Evolutionary conservation across 2,329 filamentous ascomycete species (phyloP).

Genomic region (Talaromyces marneffei): DNA sequence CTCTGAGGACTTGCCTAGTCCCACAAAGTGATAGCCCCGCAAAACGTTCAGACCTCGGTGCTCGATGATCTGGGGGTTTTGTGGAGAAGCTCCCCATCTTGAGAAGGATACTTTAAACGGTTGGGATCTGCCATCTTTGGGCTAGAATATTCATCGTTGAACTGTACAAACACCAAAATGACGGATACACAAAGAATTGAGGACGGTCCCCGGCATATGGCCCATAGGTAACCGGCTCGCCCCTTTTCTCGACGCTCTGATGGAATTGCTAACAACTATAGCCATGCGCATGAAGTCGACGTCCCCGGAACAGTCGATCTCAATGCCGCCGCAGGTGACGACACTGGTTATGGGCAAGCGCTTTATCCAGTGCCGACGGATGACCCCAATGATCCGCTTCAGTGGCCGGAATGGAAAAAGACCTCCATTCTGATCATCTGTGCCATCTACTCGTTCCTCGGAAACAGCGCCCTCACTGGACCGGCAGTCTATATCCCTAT

Average conservation of each 20-base stretch:
- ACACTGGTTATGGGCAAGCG: conserved; percentile 55
- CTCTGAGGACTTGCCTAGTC: not conserved
- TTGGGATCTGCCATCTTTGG: not conserved
- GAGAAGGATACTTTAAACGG: not conserved
- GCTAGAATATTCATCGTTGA: not conserved
- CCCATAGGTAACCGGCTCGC: not conserved
- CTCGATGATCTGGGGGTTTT: not conserved
- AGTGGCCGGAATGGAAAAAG: conserved; percentile 55
- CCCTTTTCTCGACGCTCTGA: not conserved
- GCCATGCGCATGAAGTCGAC: conserved; percentile 52
- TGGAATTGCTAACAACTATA: conserved; percentile 20
- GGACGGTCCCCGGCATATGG: not conserved
- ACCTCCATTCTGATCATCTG: conserved; percentile 51
- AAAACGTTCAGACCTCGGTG: not conserved
- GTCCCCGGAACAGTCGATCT: conserved; percentile 55
- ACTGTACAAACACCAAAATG: not conserved
- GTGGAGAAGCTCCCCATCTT: not conserved
- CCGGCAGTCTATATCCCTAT: conserved; percentile 55
- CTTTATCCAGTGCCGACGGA: conserved; percentile 56
- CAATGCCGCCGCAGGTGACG: conserved; percentile 50
- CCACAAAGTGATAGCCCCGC: not conserved
- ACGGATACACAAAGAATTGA: not conserved
- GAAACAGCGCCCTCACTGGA: conserved; percentile 52
- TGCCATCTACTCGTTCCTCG: conserved; percentile 54
- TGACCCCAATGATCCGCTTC: conserved; percentile 57